These are phyloP conservation scores for Camellia japonica DNA, from an alignment of 148 eudicot species.

Conservation along the genomic window DNA sequence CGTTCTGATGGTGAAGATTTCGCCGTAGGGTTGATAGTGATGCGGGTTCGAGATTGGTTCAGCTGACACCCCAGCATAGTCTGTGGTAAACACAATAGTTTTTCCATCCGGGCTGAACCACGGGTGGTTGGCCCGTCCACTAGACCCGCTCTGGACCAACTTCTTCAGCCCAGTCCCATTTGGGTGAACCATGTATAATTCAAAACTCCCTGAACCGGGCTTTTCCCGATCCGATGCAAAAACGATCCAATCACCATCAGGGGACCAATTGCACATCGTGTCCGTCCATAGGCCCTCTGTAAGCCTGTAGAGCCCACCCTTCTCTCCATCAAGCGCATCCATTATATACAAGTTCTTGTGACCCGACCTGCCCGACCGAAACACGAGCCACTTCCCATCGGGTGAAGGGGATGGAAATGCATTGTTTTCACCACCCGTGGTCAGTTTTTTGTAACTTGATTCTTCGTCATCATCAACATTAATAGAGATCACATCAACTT, in stretches of 20 bases:
- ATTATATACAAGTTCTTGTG: constrained; percentile 82
- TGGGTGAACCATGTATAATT: constrained; percentile 64
- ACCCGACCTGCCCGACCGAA: constrained; percentile 80
- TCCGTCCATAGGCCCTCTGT: constrained; percentile 86
- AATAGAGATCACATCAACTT: constrained; percentile 64
- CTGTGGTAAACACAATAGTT: constrained; percentile 66
- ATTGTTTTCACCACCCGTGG: constrained; percentile 69
- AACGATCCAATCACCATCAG: constrained; percentile 84
- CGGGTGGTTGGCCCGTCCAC: constrained; percentile 79
- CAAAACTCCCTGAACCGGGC: constrained; percentile 71
- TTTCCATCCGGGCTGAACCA: constrained; percentile 83
- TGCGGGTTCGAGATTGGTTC: constrained; percentile 86
- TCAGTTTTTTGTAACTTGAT: constrained; percentile 36
- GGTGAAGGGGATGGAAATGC: constrained; percentile 93
- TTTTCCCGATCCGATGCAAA: constrained; percentile 68
- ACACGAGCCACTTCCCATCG: constrained; percentile 81
- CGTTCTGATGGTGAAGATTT: constrained; percentile 52
- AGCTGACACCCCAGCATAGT: constrained; percentile 84
- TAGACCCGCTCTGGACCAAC: constrained; percentile 63
- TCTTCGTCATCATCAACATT: constrained; percentile 49
- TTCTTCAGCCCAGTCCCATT: constrained; percentile 75
- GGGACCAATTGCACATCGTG: constrained; percentile 91
- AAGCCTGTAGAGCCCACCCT: constrained; percentile 40
- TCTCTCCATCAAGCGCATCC: constrained; percentile 77
- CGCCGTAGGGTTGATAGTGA: constrained; percentile 86